phyloP scores from a whole-genome alignment of 1,284 basidiomycete species.

The Ustilago curta region DNA sequence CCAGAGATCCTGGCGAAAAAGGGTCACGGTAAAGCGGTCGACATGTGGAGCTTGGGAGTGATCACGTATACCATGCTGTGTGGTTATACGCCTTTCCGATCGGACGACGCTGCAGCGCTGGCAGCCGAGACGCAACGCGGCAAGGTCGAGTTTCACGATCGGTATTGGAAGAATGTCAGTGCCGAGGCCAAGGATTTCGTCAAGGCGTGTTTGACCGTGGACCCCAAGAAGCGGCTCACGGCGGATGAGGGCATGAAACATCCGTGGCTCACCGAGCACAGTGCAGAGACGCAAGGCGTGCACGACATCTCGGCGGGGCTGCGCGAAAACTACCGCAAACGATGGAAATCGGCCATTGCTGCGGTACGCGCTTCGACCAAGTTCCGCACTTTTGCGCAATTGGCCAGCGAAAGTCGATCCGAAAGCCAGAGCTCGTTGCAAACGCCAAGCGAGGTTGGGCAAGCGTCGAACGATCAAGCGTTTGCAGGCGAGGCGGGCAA shows the following conservation, averaged over 20 bases:
- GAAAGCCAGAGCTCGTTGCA: conserved; percentile 19
- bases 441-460: neutral
- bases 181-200: conserved; percentile 85
- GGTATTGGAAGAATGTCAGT: conserved; percentile 92
- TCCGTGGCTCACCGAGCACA: conserved; percentile 68
- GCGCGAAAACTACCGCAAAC: conserved; percentile 67
- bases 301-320: conserved; percentile 66
- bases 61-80: conserved; percentile 79
- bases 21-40: conserved; percentile 91
- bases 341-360: conserved; percentile 67
- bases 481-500: conserved; percentile 24
- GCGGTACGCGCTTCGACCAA: conserved; percentile 66
- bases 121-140: conserved; percentile 84
- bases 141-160: conserved; percentile 83
- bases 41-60: conserved; percentile 92
- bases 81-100: conserved; percentile 80
- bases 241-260: conserved; percentile 80
- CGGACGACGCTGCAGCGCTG: conserved; percentile 81
- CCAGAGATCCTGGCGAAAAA: conserved; percentile 83
- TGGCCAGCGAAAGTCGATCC: conserved; percentile 36
- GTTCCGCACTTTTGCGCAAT: conserved; percentile 60
- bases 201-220: conserved; percentile 78
- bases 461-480: neutral
- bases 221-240: conserved; percentile 80
- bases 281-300: conserved; percentile 36